A percentile compares a stretch with the other conserved stretches of the same genome.
phyloP scores from a whole-genome alignment of 2,329 filamentous ascomycete species.

The Xylaria sp. region DNA sequence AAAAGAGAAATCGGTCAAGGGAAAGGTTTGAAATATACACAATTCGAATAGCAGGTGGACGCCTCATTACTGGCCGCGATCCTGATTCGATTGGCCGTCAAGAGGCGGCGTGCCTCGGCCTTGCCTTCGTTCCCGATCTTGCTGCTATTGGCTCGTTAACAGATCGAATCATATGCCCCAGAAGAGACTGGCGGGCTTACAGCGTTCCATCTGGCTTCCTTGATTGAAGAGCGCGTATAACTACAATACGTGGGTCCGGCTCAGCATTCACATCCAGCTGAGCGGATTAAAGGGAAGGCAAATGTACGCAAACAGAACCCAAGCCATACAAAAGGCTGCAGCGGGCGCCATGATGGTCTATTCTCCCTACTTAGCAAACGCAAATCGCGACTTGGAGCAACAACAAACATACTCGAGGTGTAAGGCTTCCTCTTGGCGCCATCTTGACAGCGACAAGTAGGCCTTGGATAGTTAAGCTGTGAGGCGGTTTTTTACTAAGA shows the following conservation, averaged over 20 bases:
- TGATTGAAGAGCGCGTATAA: conserved; percentile 30
- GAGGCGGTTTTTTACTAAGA: neutral
- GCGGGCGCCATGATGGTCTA: conserved; percentile 28
- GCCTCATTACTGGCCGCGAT: neutral
- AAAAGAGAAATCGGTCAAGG: neutral
- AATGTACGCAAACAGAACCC: conserved; percentile 27
- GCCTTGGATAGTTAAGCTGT: neutral
- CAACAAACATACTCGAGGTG: conserved; percentile 17
- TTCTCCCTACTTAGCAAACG: neutral
- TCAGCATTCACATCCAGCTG: neutral
- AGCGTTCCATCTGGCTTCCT: conserved; percentile 26
- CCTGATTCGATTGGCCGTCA: conserved; percentile 5
- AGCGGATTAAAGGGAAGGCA: neutral
- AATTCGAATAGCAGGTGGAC: neutral
- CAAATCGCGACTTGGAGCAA: neutral
- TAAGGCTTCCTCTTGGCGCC: conserved; percentile 27
- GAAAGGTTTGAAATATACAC: neutral
- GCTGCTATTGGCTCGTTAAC: conserved; percentile 22
- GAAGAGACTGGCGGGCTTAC: neutral
- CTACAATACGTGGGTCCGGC: conserved; percentile 1
- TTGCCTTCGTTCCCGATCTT: conserved; percentile 17
- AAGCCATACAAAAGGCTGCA: conserved; percentile 29
- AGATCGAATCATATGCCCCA: neutral
- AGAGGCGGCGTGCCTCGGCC: neutral
- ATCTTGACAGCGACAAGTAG: conserved; percentile 3